Evolutionary conservation across 495 filamentous ascomycete genomes (phyloP).

Genomic region (Daldinia vernicosa): DNA sequence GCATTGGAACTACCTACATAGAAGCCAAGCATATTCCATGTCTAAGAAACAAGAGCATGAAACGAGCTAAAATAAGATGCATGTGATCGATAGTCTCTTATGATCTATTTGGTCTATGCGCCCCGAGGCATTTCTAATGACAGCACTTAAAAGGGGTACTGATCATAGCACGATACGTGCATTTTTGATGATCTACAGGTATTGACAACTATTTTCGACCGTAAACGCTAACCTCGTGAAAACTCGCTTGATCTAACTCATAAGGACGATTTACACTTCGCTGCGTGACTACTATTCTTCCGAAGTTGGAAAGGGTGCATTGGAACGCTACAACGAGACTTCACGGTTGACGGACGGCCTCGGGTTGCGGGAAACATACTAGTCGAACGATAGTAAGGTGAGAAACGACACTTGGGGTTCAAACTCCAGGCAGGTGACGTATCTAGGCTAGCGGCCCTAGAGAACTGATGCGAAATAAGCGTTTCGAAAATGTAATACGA

Average conservation of each 20-base stretch:
- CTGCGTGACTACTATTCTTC: neutral
- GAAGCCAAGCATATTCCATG: neutral
- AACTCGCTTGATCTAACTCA: neutral
- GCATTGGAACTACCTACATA: neutral
- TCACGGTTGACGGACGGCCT: neutral
- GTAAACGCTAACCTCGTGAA: neutral
- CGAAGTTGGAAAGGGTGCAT: slow-evolving; percentile 7
- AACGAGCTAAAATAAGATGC: neutral
- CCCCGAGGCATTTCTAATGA: slow-evolving; percentile 17
- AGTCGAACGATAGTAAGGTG: slow-evolving; percentile 4
- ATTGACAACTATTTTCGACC: slow-evolving; percentile 2
- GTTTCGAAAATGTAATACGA: slow-evolving; percentile 21
- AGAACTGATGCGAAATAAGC: slow-evolving; percentile 15
- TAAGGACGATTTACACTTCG: neutral
- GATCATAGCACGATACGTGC: slow-evolving; percentile 17
- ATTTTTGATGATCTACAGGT: slow-evolving; percentile 4
- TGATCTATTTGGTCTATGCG: slow-evolving; percentile 36
- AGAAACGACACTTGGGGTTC: slow-evolving; percentile 1
- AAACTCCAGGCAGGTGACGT: slow-evolving; percentile 1
- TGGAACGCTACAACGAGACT: neutral
- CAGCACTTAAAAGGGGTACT: slow-evolving; percentile 13
- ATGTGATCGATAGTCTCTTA: slow-evolving; percentile 18
- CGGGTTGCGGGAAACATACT: neutral
- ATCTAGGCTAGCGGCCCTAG: slow-evolving; percentile 8
- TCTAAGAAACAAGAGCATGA: neutral